Base-by-base conservation (phyloP, 257 asterid genomes). In the Knoxia roxburghii region DNA sequence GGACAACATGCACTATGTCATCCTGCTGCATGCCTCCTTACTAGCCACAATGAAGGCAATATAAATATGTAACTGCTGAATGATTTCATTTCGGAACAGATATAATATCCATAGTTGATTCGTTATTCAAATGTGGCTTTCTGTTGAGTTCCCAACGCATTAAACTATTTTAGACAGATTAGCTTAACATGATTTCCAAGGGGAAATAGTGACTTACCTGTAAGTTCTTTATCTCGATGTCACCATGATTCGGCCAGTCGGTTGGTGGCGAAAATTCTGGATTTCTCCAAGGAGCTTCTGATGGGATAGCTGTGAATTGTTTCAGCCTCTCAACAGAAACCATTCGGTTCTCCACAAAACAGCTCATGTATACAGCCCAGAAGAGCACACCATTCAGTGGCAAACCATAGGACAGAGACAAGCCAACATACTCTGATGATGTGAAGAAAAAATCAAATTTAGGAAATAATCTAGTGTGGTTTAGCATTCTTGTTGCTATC, bases 291-390 rank as follows among this genome's bases (percentile, higher is more conserved):
- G 78, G 62, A 37, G 97, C 92, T 72, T 90, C 97, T 0, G 90
- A 72, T 21, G 89, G 89, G 68, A 90, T 86, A 61, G 68, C 72
- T 41, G 75, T 77, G 68, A 86, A 90, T 21, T 90, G 96, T 69
- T 81, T 82, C 45, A 90, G 79, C 70, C 97, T 83, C 80, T 90
- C 97, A 2, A 88, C 96, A 0, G 97, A 88, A 46, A 90, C 91
- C 92, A 90, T 84, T 53, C 74, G 76, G 67, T 88, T 90, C 77
- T 87, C 97, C 48, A 87, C 67, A 21, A 41, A 17, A 62, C 83
- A 86, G 45, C 81, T 77, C 39, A 77, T 48, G 62, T 74, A 84
- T 50, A 84, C 80, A 0, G 81, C 55, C 74, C 68, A 86, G 77
- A 72, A 88, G 21, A 84, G 75, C 33, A 79, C 72, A 1, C 72